These are phyloP conservation scores for Vaccinium macrocarpon DNA, from an alignment of 148 eudicot genomes.

Conservation along the genomic window DNA sequence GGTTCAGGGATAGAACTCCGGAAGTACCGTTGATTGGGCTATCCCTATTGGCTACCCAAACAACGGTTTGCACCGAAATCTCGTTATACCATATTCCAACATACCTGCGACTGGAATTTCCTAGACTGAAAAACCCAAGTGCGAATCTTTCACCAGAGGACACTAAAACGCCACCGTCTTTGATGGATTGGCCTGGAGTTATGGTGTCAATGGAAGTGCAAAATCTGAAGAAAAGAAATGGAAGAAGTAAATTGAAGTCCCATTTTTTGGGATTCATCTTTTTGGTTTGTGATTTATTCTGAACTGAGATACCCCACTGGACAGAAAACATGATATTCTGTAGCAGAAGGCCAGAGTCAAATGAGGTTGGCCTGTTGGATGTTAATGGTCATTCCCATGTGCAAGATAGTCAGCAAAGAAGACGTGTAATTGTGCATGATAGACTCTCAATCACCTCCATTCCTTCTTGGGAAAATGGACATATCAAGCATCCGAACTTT, in stretches of 20 bases:
- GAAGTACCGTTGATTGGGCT: constrained; percentile 16
- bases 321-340: neutral
- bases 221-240: neutral
- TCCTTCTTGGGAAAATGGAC: no score
- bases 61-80: neutral
- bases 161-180: neutral
- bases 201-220: constrained; percentile 4
- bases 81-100: constrained; percentile 27
- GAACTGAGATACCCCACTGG: neutral
- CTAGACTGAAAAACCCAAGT: constrained; percentile 27
- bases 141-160: constrained; percentile 13
- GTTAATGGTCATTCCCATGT: neutral
- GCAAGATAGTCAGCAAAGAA: no score
- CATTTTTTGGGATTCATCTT: neutral
- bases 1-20: constrained; percentile 12
- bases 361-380: neutral
- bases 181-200: constrained; percentile 5
- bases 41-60: constrained; percentile 29
- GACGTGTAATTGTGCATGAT: no score
- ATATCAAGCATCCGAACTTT: no score
- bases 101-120: constrained; percentile 11
- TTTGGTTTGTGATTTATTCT: neutral
- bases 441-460: no score
- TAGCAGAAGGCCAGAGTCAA: neutral
- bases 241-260: neutral